A percentile compares a stretch with the other conserved stretches of the same genome.
These are phyloP conservation scores for Magnusiomyces tetraspermus DNA, from an alignment of 1,139 yeast genomes.

Conservation along the genomic window DNA sequence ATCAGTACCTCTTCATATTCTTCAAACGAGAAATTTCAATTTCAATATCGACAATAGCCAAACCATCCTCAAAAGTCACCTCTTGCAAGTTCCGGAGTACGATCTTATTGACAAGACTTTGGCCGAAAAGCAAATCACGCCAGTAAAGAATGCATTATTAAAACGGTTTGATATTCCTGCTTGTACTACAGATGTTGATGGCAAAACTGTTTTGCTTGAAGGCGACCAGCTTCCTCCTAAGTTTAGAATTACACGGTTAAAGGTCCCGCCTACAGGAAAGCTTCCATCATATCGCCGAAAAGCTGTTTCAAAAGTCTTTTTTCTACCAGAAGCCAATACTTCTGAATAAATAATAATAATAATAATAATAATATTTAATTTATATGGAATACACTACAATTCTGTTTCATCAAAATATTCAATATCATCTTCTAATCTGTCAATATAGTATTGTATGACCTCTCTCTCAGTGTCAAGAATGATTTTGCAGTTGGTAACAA, in stretches of 20 bases:
- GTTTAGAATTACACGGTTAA: constrained; percentile 69
- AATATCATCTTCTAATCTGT: constrained; percentile 6
- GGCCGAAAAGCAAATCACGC: constrained; percentile 43
- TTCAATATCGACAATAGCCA: constrained; percentile 18
- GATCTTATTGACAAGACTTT: constrained; percentile 41
- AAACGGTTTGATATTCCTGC: constrained; percentile 25
- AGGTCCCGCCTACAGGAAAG: constrained; percentile 91
- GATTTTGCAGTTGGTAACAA: neutral
- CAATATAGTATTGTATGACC: neutral
- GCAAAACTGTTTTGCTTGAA: constrained; percentile 44
- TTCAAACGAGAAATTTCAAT: constrained; percentile 65
- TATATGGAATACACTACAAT: too few species aligned
- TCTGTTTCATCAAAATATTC: neutral
- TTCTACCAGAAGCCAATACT: constrained; percentile 7
- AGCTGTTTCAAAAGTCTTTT: constrained; percentile 24
- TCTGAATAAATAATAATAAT: neutral
- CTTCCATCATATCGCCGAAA: constrained; percentile 59
- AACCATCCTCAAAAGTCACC: constrained; percentile 16
- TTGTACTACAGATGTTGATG: constrained; percentile 20
- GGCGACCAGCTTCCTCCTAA: constrained; percentile 78
- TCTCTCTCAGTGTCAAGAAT: neutral
- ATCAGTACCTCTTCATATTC: constrained; percentile 78
- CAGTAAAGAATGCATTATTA: constrained; percentile 50
- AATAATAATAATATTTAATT: neutral
- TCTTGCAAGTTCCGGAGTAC: constrained; percentile 31